phyloP scores from a whole-genome alignment of 768 basidiomycete species.

The Termitomyces heimii region DNA sequence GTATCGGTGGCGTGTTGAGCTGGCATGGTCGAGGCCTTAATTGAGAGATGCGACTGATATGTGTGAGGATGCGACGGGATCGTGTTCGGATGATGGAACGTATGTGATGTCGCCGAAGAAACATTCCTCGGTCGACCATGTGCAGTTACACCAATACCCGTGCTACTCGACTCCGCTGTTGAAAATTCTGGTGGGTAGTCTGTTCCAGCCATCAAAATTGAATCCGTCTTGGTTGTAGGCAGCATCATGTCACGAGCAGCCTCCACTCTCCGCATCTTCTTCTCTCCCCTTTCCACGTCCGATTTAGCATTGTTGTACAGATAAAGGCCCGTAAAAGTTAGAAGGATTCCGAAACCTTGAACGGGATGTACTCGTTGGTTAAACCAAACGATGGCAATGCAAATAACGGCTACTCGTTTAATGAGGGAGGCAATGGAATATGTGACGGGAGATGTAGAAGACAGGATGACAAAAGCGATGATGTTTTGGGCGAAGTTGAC shows the following conservation, averaged over 20 bases:
- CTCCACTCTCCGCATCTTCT: slow-evolving; percentile 74
- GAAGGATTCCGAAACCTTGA: slow-evolving; percentile 82
- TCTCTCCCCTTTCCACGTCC: slow-evolving; percentile 92
- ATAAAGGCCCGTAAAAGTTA: slow-evolving; percentile 89
- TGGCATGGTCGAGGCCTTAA: slow-evolving; percentile 12
- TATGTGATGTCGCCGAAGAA: slow-evolving; percentile 20
- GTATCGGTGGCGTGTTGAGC: slow-evolving; percentile 1
- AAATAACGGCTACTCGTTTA: slow-evolving; percentile 97
- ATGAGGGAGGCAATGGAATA: slow-evolving; percentile 98
- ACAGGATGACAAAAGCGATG: slow-evolving; percentile 93
- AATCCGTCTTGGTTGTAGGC: slow-evolving; percentile 62
- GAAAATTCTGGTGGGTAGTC: slow-evolving; percentile 29
- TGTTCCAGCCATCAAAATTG: slow-evolving; percentile 38
- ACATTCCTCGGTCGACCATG: slow-evolving; percentile 32
- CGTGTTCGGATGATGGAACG: slow-evolving; percentile 16
- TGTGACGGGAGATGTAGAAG: slow-evolving; percentile 95
- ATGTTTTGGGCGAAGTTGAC: slow-evolving; percentile 97
- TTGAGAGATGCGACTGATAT: slow-evolving; percentile 8
- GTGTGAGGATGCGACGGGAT: slow-evolving; percentile 8
- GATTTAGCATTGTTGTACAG: slow-evolving; percentile 95
- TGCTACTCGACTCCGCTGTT: slow-evolving; percentile 28
- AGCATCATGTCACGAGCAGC: slow-evolving; percentile 63
- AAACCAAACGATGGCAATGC: slow-evolving; percentile 97
- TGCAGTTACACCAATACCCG: slow-evolving; percentile 24
- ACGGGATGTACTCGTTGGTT: slow-evolving; percentile 77